Base-by-base conservation (phyloP, 768 basidiomycete species). In the Lactarius psammicola region DNA sequence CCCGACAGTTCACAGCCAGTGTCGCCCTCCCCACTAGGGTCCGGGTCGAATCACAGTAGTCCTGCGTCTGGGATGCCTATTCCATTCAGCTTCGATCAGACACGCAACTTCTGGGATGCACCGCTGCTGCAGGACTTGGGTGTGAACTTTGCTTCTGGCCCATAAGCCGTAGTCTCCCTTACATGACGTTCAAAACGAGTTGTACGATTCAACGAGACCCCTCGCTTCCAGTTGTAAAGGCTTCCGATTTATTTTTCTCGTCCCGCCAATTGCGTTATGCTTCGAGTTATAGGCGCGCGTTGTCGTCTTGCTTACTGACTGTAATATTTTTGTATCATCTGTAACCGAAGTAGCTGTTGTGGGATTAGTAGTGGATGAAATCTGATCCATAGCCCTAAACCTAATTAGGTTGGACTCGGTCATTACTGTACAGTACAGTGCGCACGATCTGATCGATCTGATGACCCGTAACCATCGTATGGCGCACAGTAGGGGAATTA, bases 51-150 rank as follows among this genome's bases (percentile, higher is more conserved):
- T 20, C 63, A 65, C 64, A 68, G 67, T 34, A 68, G 67, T 33
- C 69, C 69, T 28, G 38, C 69, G 17, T 34, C 64, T 17, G 20
- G 68, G 20, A 66, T 70, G 68, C 61, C 68, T 5, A 70, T 70
- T 34, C 69, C 69, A 20, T 70, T 70, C 62, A 56, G 68, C 53
- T 69, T 70, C 20, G 69, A 70, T 11, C 68, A 69, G 51, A 38
- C 69, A 30, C 59, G 51, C 26, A 62, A 65, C 51, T 69, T 62
- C 33, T 70, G 69, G 69, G 61, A 60, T 40, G n/a, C 60, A 23
- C 65, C 67, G 17, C 28, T 59, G 15, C 26, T 55, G 20, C 67
- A 66, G 20, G 65, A 67, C 31, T 23, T 68, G 38, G 40, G 36
- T 15, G 40, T 44, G 20, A 63, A 57, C 51, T 68, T 46, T 36